Base-by-base conservation (phyloP, 768 basidiomycete species). In the Agaricus subrufescens region DNA sequence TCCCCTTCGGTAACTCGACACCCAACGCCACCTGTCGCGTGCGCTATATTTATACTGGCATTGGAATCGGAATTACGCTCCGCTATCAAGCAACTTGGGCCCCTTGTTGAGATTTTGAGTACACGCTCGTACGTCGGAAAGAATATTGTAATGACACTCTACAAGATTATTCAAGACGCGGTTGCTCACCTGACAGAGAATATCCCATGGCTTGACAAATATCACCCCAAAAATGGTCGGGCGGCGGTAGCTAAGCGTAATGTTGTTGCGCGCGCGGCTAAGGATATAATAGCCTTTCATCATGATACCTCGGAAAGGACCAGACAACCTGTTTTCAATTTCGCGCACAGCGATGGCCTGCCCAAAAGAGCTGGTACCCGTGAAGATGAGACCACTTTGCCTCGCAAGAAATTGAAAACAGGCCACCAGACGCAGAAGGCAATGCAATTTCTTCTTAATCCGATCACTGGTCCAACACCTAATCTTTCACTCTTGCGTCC, bases 171-270 rank as follows among this genome's bases (percentile, higher is more conserved):
- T 29, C 84, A 84, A 63, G 83, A 87, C 62, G 69, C 79, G 54
- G 69, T 91, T 31, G 78, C 78, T 37, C 70, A 75, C 54, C 83
- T 82, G 76, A 79, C 84, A 27, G 73, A 77, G 48, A 77, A 80
- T n/a, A 75, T 92, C 3, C 87, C 88, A 4, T 93, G 90, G 91
- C 72, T 91, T 10, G 77, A 83, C 58, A 77, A 81, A 46, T 84
- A 84, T 58, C 67, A 73, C 47, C 67, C 61, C 67, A 77, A 70
- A 60, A 68, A 71, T 45, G 81, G 85, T 0, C 77, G 84, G 10
- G 79, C 85, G 14, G 86, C 83, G 63, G 70, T 81, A 42, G 70
- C 86, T 10, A 86, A 84, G 65, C 78, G 88, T n/a, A 66, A 74
- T 37, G 68, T 87, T 48, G 83, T 87, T 51, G 86, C 87, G 31